Percentiles rank a stretch among this genome's conserved stretches.
Evolutionary conservation across 1,284 basidiomycete species (phyloP).

Genomic region (Neolentinus lepideus): DNA sequence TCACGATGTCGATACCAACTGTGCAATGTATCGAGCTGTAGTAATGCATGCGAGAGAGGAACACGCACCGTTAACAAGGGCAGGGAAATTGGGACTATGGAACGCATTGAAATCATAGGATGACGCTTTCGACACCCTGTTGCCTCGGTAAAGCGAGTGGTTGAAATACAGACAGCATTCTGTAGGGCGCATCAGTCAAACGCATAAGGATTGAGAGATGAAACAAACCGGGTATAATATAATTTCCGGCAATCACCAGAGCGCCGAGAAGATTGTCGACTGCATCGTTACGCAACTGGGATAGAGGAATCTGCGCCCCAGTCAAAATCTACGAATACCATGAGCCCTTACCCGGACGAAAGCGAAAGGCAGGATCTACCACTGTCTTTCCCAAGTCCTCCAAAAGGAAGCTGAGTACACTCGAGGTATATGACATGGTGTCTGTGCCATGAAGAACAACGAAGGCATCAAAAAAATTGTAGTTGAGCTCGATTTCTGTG

Average conservation of each 20-base stretch:
- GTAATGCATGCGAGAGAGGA: not conserved
- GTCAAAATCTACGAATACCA: constrained; percentile 62
- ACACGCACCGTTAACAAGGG: constrained; percentile 72
- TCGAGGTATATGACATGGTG: constrained; percentile 87
- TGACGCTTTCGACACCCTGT: constrained; percentile 80
- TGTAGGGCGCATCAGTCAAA: constrained; percentile 18
- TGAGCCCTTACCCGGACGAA: not conserved
- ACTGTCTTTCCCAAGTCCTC: constrained; percentile 89
- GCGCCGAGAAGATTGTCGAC: constrained; percentile 87
- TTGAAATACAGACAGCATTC: constrained; percentile 88
- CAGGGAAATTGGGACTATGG: constrained; percentile 78
- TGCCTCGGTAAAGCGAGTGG: constrained; percentile 81
- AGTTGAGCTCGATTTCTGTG: constrained; percentile 88
- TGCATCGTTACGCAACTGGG: constrained; percentile 84
- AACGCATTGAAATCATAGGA: constrained; percentile 87
- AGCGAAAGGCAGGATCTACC: constrained; percentile 28
- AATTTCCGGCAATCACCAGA: constrained; percentile 82
- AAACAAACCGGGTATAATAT: constrained; percentile 74
- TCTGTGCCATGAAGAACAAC: constrained; percentile 91
- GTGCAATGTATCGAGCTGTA: constrained; percentile 1
- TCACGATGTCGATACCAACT: constrained; percentile 87
- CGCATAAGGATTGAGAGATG: not conserved
- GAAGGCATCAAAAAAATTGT: constrained; percentile 80
- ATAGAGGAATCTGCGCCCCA: constrained; percentile 89
- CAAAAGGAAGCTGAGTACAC: constrained; percentile 82